These are phyloP conservation scores for Articulospora tetracladia DNA, from an alignment of 495 filamentous ascomycete species.

Conservation along the genomic window DNA sequence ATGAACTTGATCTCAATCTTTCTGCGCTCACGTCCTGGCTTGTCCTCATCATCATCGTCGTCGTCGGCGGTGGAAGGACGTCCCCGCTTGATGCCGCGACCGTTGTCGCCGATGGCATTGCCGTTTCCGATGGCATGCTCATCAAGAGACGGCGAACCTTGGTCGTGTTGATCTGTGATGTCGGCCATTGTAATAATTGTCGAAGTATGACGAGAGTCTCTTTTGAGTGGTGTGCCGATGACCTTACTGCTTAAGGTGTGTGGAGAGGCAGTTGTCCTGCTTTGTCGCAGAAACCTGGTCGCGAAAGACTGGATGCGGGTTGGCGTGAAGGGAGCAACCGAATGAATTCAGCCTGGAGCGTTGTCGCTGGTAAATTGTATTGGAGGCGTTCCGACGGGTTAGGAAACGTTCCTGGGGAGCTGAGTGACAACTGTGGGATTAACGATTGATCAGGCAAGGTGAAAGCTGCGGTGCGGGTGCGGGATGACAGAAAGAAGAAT, in stretches of 20 bases:
- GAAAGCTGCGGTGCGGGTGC: slow-evolving; percentile 33
- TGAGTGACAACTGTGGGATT: slow-evolving; percentile 24
- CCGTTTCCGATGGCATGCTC: slow-evolving; percentile 64
- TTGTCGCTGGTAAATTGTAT: slow-evolving; percentile 3
- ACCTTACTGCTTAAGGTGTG: slow-evolving; percentile 27
- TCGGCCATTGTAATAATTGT: slow-evolving; percentile 45
- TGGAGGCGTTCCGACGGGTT: slow-evolving; percentile 21
- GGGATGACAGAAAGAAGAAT: slow-evolving; percentile 59
- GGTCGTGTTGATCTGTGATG: slow-evolving; percentile 59
- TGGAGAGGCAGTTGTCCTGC: slow-evolving; percentile 25
- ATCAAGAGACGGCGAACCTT: slow-evolving; percentile 55
- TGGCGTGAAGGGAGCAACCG: slow-evolving; percentile 30
- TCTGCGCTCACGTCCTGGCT: slow-evolving; percentile 94
- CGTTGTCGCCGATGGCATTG: slow-evolving; percentile 53
- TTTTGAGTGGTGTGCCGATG: slow-evolving; percentile 28
- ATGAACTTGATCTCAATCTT: slow-evolving; percentile 99
- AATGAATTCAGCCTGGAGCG: slow-evolving; percentile 17
- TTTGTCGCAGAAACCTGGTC: slow-evolving; percentile 27
- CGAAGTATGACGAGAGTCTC: slow-evolving; percentile 29
- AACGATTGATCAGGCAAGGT: slow-evolving; percentile 52
- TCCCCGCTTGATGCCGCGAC: slow-evolving; percentile 84
- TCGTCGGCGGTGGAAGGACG: slow-evolving; percentile 83
- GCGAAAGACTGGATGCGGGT: slow-evolving; percentile 25
- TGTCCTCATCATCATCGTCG: slow-evolving; percentile 97
- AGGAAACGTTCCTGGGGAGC: slow-evolving; percentile 18